A percentile compares a stretch with the other conserved stretches of the same genome.
Conservation (phyloP, 2,329 filamentous ascomycete genomes). For the Endothia cerciana region DNA sequence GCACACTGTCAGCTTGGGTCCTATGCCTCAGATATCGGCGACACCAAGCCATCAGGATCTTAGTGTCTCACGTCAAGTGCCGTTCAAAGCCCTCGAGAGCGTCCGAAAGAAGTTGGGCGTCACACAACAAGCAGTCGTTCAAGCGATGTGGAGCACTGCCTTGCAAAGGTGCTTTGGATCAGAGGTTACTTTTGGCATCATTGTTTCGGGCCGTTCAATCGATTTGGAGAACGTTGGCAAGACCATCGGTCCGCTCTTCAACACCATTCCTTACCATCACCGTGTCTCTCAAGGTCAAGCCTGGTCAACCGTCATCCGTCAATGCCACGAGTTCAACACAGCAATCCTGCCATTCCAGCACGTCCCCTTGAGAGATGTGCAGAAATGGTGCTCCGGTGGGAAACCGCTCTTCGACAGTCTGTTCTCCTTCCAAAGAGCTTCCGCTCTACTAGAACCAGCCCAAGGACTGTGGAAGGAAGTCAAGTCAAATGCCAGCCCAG, state of each 20-base stretch:
- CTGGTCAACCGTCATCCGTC: conserved; percentile 63
- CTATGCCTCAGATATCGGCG: conserved; percentile 28
- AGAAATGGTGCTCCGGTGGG: conserved; percentile 72
- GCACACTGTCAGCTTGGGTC: conserved; percentile 36
- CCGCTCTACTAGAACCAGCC: conserved; percentile 34
- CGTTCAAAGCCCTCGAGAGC: conserved; percentile 50
- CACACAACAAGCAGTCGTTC: conserved; percentile 77
- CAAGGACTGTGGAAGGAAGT: conserved; percentile 56
- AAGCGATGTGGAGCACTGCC: conserved; percentile 73
- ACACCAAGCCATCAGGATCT: conserved; percentile 29
- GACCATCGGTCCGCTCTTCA: conserved; percentile 84
- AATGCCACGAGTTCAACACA: conserved; percentile 73
- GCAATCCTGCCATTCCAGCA: conserved; percentile 74
- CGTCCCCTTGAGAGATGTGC: conserved; percentile 76
- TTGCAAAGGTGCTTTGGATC: conserved; percentile 56
- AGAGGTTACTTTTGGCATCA: conserved; percentile 67
- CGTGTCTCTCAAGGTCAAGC: conserved; percentile 47
- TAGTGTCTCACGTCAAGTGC: conserved; percentile 36
- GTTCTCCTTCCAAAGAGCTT: conserved; percentile 76
- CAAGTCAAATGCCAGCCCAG: conserved; percentile 54
- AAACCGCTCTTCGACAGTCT: conserved; percentile 75
- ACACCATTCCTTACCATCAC: conserved; percentile 77
- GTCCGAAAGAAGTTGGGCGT: conserved; percentile 65
- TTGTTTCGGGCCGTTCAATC: conserved; percentile 78
- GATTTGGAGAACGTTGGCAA: conserved; percentile 67